phyloP scores from a whole-genome alignment of 2,329 filamentous ascomycete species.

The Ophiostoma ulmi region DNA sequence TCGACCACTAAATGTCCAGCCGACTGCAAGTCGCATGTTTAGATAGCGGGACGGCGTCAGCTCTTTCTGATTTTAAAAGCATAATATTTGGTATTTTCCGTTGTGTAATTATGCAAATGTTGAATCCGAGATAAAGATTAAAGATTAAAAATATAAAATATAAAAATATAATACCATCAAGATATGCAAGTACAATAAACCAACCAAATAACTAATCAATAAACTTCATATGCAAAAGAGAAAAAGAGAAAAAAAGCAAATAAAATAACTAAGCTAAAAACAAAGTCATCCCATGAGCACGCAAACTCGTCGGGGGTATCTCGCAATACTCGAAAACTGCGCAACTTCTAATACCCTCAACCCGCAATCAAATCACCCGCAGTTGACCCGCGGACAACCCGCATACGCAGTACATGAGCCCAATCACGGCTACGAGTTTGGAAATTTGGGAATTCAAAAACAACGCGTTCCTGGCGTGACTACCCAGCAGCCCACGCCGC shows the following conservation, averaged over 20 bases:
- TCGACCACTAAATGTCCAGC: slow-evolving; percentile 30
- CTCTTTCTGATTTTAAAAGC: not conserved
- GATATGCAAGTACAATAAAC: too few species aligned
- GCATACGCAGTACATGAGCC: not conserved
- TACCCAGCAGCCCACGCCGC: not conserved
- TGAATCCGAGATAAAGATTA: not conserved
- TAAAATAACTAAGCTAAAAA: not conserved
- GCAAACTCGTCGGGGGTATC: not conserved
- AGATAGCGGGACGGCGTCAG: not conserved
- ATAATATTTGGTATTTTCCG: not conserved
- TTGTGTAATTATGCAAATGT: not conserved
- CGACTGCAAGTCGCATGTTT: not conserved
- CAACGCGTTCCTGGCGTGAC: slow-evolving; percentile 12
- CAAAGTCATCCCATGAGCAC: not conserved
- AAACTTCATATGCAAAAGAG: not conserved
- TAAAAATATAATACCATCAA: not conserved
- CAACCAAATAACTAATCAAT: too few species aligned
- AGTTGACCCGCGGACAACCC: not conserved
- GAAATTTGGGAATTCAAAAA: not conserved
- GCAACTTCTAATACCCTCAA: not conserved
- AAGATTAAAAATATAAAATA: not conserved
- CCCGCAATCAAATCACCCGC: not conserved
- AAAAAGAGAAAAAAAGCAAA: not conserved
- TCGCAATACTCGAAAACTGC: not conserved
- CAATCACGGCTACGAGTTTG: not conserved